Percentiles rank a stretch among this genome's conserved stretches.
Conservation (phyloP, 2,329 filamentous ascomycete species). For the Amesomyces nigricolor region DNA sequence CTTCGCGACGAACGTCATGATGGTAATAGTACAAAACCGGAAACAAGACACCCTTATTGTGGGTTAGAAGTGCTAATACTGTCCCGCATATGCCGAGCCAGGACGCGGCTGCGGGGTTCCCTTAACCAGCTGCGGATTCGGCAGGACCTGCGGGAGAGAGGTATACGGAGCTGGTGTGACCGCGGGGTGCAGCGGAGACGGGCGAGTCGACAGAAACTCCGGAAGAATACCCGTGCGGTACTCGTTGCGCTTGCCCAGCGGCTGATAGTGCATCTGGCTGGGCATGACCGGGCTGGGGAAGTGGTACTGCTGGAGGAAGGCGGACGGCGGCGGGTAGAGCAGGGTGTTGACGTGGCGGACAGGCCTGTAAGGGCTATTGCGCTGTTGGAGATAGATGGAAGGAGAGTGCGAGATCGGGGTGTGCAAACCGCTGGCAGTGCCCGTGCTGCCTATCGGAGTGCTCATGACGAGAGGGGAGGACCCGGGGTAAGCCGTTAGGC, state of each 20-base stretch:
- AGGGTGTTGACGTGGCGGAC: slow-evolving; percentile 85
- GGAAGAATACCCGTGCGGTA: slow-evolving; percentile 67
- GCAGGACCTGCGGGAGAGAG: slow-evolving; percentile 5
- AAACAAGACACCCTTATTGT: background rate
- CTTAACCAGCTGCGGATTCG: background rate
- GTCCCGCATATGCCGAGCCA: background rate
- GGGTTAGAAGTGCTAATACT: background rate
- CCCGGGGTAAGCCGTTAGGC: slow-evolving; percentile 46
- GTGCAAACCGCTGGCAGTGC: slow-evolving; percentile 38
- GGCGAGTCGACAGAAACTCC: slow-evolving; percentile 40
- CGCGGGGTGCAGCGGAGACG: background rate
- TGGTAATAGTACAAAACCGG: background rate
- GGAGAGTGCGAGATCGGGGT: slow-evolving; percentile 75
- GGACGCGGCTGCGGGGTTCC: background rate
- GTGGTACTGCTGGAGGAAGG: slow-evolving; percentile 70
- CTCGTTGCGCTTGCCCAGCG: slow-evolving; percentile 63
- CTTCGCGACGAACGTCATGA: background rate
- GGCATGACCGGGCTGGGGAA: slow-evolving; percentile 47
- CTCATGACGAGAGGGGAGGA: slow-evolving; percentile 62
- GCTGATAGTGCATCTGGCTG: slow-evolving; percentile 77
- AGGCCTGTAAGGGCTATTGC: slow-evolving; percentile 87
- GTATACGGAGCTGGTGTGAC: background rate
- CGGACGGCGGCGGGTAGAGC: slow-evolving; percentile 78
- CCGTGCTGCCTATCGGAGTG: slow-evolving; percentile 20
- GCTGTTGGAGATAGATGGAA: slow-evolving; percentile 78